These are phyloP conservation scores for Tylopilus rubrobrunneus DNA, from an alignment of 768 basidiomycete genomes.

Conservation along the genomic window DNA sequence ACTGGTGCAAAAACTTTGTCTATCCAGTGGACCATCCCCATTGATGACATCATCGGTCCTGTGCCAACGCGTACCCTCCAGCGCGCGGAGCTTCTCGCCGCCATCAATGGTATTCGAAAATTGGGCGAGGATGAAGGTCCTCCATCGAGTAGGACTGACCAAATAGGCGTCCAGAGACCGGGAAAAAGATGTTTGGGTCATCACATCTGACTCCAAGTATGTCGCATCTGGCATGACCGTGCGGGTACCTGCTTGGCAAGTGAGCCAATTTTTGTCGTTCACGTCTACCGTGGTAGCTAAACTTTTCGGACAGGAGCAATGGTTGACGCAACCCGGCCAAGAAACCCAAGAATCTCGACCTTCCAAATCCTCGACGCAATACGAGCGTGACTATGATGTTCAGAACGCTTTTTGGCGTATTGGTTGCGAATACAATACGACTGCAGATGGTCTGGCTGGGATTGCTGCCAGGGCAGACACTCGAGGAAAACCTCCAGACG, in stretches of 20 bases:
- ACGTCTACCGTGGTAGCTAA: background rate
- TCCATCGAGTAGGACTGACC: background rate
- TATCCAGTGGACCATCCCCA: conserved; percentile 17
- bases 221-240: background rate
- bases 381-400: background rate
- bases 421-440: background rate
- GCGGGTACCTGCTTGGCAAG: conserved; percentile 4
- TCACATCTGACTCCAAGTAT: background rate
- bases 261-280: background rate
- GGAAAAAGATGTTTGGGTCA: background rate
- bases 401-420: conserved; percentile 2
- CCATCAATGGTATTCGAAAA: background rate
- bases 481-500: background rate
- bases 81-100: background rate
- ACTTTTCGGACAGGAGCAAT: background rate
- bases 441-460: background rate
- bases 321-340: background rate
- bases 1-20: conserved; percentile 3
- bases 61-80: conserved; percentile 17
- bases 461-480: background rate
- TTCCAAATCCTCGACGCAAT: background rate
- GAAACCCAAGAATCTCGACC: background rate
- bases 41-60: conserved; percentile 19
- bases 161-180: background rate
- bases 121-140: background rate